phyloP scores from a whole-genome alignment of 2,329 filamentous ascomycete species.

The Chrysosporium queenslandicum region DNA sequence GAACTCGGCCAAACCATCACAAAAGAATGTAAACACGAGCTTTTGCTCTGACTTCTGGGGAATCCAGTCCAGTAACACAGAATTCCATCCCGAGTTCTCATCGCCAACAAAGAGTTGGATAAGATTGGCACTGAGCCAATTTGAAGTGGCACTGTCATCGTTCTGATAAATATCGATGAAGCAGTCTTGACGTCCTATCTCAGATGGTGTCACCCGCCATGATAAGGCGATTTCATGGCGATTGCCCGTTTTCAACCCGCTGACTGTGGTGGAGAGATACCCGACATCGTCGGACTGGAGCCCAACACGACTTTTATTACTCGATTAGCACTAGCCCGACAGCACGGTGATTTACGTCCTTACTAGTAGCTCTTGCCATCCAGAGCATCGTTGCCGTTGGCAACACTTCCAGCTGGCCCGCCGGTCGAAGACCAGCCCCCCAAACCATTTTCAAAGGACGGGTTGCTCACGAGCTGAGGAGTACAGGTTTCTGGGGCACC shows the following conservation, averaged over 20 bases:
- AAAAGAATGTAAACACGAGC: neutral
- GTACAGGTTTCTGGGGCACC: neutral
- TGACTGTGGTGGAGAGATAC: neutral
- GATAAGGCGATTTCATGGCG: neutral
- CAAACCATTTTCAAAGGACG: neutral
- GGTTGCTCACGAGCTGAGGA: neutral
- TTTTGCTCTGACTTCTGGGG: neutral
- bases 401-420: neutral
- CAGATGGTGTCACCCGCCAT: neutral
- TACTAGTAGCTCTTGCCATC: slow-evolving; percentile 5
- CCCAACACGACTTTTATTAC: neutral
- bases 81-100: neutral
- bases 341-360: neutral
- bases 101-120: neutral
- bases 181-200: neutral
- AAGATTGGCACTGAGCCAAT: neutral
- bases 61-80: neutral
- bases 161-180: neutral
- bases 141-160: neutral
- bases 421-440: neutral
- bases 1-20: neutral
- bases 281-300: neutral
- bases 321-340: neutral
- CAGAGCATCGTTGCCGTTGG: neutral
- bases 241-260: neutral